Percentiles rank a stretch among this genome's conserved stretches.
Evolutionary conservation across 495 filamentous ascomycete species (phyloP).

Genomic region (Aspergillus bertholletiae): DNA sequence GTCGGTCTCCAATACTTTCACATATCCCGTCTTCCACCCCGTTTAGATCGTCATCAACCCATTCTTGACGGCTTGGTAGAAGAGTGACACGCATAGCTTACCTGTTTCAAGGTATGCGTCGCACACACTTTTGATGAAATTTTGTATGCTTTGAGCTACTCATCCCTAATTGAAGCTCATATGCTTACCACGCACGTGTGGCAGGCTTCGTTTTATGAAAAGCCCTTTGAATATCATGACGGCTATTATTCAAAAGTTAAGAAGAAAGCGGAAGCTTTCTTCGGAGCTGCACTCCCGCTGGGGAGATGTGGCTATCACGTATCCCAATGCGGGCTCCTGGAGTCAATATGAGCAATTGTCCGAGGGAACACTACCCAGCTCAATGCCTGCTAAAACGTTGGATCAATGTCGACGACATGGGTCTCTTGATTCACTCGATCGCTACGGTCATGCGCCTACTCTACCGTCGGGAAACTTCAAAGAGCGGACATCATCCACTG

Average conservation of each 20-base stretch:
- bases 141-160: neutral
- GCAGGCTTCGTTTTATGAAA: constrained; percentile 22
- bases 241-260: constrained; percentile 33
- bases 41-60: neutral
- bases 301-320: constrained; percentile 41
- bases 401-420: constrained; percentile 10
- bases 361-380: neutral
- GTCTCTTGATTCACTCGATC: constrained; percentile 8
- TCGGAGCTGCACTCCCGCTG: constrained; percentile 41
- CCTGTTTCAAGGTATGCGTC: neutral
- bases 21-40: neutral
- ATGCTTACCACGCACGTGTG: constrained; percentile 13
- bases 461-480: neutral
- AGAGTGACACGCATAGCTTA: neutral
- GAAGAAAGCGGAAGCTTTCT: constrained; percentile 37
- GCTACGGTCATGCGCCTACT: neutral
- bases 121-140: neutral
- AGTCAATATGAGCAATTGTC: constrained; percentile 31
- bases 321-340: constrained; percentile 43
- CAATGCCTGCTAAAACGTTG: neutral
- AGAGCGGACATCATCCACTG: constrained; percentile 4
- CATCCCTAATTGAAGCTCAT: neutral
- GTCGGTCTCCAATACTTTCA: neutral
- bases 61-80: neutral
- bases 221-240: constrained; percentile 30